Conservation (phyloP, 2,329 filamentous ascomycete genomes). For the Alternaria metachromatica region DNA sequence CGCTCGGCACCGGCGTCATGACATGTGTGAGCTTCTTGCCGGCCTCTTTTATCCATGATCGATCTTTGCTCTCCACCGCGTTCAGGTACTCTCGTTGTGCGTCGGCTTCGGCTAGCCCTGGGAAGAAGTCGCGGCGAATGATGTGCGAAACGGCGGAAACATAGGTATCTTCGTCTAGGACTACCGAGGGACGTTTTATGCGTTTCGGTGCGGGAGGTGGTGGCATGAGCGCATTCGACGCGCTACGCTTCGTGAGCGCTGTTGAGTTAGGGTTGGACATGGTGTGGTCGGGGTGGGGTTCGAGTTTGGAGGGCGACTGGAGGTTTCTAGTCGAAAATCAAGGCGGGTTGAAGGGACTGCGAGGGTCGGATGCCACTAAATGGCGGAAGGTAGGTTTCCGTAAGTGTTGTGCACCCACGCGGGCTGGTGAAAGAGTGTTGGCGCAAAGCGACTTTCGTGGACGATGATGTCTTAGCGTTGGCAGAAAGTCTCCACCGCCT, state of each 20-base stretch:
- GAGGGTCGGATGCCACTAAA: not conserved
- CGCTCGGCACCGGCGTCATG: constrained; percentile 76
- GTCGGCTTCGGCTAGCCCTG: constrained; percentile 83
- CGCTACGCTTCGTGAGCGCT: constrained; percentile 70
- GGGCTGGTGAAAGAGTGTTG: constrained; percentile 6
- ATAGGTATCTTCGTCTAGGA: constrained; percentile 94
- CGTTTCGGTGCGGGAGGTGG: constrained; percentile 84
- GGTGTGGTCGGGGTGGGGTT: not conserved
- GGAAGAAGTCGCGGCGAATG: constrained; percentile 96
- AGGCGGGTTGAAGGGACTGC: too few species aligned
- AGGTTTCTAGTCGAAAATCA: too few species aligned
- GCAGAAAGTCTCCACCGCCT: constrained; percentile 37
- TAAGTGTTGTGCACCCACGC: not conserved
- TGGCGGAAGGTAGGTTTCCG: not conserved
- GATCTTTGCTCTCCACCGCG: constrained; percentile 84
- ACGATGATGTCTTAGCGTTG: constrained; percentile 22
- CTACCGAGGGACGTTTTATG: constrained; percentile 86
- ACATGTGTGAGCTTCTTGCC: constrained; percentile 68
- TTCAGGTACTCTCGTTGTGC: constrained; percentile 92
- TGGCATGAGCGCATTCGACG: constrained; percentile 79
- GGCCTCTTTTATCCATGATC: constrained; percentile 84
- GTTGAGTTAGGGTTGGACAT: constrained; percentile 54
- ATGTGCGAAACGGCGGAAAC: constrained; percentile 90
- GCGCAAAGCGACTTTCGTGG: constrained; percentile 19
- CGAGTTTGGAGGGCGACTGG: not conserved